These are phyloP conservation scores for Acidiella bohemica DNA, from an alignment of 495 filamentous ascomycete genomes.

Conservation along the genomic window DNA sequence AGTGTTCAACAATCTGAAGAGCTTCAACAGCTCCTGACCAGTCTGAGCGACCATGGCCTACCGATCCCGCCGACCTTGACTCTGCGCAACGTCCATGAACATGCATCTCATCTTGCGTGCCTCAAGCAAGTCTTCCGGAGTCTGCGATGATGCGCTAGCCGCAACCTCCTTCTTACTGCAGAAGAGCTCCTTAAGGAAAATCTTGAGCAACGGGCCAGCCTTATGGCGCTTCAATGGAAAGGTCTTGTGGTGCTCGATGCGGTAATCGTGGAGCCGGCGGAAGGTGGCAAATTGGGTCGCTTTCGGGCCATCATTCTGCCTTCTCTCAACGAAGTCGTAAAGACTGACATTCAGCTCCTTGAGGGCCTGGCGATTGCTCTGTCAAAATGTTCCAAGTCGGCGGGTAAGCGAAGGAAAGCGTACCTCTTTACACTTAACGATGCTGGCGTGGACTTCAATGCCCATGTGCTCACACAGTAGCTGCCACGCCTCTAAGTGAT, in stretches of 20 bases:
- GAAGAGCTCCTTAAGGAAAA: background rate
- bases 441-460: background rate
- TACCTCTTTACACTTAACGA: slow-evolving; percentile 13
- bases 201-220: background rate
- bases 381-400: background rate
- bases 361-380: background rate
- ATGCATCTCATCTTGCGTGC: no score
- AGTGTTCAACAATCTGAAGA: no score
- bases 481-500: slow-evolving; percentile 8
- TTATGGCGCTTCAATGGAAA: background rate
- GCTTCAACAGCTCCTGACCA: no score
- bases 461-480: slow-evolving; percentile 8
- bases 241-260: background rate
- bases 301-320: no score
- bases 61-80: no score
- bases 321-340: background rate
- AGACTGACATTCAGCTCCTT: background rate
- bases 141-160: no score
- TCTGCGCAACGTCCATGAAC: no score
- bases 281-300: no score
- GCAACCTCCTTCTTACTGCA: background rate
- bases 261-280: background rate
- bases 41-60: no score
- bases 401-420: background rate
- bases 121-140: no score